phyloP scores from a whole-genome alignment of 306 rosid species.

The Inga laurina region DNA sequence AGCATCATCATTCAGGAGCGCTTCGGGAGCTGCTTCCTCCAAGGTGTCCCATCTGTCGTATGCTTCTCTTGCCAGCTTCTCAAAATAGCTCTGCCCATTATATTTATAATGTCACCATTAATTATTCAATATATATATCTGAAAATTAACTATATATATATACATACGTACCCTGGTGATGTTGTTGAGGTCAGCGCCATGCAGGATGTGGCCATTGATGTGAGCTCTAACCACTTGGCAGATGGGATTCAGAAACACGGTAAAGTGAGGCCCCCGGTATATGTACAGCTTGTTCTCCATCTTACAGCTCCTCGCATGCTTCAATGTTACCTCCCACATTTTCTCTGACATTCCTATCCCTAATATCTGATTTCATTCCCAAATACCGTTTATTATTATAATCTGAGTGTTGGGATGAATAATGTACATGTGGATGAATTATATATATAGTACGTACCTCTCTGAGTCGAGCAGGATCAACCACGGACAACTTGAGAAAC shows the following conservation, averaged over 20 bases:
- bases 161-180: conserved; percentile 34
- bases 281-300: conserved; percentile 55
- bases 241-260: conserved; percentile 49
- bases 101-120: not conserved
- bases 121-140: not conserved
- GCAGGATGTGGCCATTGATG: conserved; percentile 44
- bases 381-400: no score
- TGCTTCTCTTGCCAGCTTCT: conserved; percentile 53
- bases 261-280: conserved; percentile 28
- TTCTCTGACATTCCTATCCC: conserved; percentile 86
- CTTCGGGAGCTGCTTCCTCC: conserved; percentile 48
- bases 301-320: conserved; percentile 74
- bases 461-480: conserved; percentile 54
- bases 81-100: conserved; percentile 44
- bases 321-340: conserved; percentile 75
- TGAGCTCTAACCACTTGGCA: conserved; percentile 62
- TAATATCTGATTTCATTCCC: conserved; percentile 48
- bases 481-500: conserved; percentile 63
- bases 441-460: conserved; percentile 23
- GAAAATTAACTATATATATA: not conserved
- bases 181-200: conserved; percentile 29
- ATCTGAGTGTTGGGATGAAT: not conserved
- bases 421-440: not conserved
- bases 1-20: conserved; percentile 40
- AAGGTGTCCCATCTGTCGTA: conserved; percentile 53